phyloP scores from a whole-genome alignment of 768 basidiomycete species.

The Lenzites betulinus region DNA sequence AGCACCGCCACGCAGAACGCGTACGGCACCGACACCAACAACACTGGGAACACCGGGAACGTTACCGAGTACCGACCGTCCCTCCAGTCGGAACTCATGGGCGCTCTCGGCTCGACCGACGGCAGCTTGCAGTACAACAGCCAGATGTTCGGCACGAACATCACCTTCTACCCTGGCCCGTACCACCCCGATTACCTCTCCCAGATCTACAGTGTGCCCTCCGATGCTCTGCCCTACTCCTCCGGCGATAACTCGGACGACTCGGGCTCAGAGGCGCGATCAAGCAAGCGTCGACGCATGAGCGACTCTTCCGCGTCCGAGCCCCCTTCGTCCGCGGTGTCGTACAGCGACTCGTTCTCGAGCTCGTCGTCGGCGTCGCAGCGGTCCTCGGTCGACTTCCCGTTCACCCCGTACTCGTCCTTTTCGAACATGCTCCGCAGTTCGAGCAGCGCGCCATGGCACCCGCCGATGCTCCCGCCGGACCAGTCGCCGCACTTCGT shows the following conservation, averaged over 20 bases:
- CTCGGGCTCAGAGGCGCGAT: slow-evolving; percentile 39
- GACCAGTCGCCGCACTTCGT: slow-evolving; percentile 55
- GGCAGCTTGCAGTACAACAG: slow-evolving; percentile 22
- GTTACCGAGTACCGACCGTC: slow-evolving; percentile 38
- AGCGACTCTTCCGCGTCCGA: slow-evolving; percentile 55
- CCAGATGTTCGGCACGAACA: slow-evolving; percentile 38
- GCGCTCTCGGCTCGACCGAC: slow-evolving; percentile 42
- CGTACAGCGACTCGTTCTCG: slow-evolving; percentile 62
- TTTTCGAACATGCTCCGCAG: slow-evolving; percentile 55
- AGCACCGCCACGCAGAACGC: slow-evolving; percentile 51
- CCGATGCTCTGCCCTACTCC: slow-evolving; percentile 57
- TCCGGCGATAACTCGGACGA: slow-evolving; percentile 48
- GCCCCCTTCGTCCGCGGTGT: slow-evolving; percentile 62
- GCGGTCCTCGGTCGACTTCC: slow-evolving; percentile 63
- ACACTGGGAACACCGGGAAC: slow-evolving; percentile 37
- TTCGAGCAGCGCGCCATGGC: slow-evolving; percentile 64
- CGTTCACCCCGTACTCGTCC: slow-evolving; percentile 56
- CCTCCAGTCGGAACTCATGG: slow-evolving; percentile 54
- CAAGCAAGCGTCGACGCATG: slow-evolving; percentile 72
- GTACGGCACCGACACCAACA: slow-evolving; percentile 30
- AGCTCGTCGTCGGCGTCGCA: slow-evolving; percentile 57
- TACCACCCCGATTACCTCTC: slow-evolving; percentile 73
- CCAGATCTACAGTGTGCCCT: slow-evolving; percentile 47
- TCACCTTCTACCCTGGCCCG: slow-evolving; percentile 60
- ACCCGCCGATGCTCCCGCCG: slow-evolving; percentile 72